phyloP scores from a whole-genome alignment of 352 stramenopile genomes.

The Phytopythium kandeliae region DNA sequence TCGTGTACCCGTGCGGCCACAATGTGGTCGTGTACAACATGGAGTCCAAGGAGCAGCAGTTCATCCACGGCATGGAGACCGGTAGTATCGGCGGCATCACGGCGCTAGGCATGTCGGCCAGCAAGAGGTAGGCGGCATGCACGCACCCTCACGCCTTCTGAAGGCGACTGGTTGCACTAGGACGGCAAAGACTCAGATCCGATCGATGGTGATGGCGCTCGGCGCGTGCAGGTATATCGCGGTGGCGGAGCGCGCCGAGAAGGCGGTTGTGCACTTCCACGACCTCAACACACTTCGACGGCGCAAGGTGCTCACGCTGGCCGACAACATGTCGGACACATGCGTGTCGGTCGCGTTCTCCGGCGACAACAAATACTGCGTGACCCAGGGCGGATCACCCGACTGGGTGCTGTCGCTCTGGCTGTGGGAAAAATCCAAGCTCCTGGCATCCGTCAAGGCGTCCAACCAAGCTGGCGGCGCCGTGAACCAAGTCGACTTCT shows the following conservation, averaged over 20 bases:
- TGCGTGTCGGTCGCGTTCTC: constrained; percentile 87
- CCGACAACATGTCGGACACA: constrained; percentile 73
- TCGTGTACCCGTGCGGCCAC: constrained; percentile 86
- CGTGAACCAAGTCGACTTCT: constrained; percentile 88
- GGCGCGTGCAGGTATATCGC: constrained; percentile 55
- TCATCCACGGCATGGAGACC: constrained; percentile 83
- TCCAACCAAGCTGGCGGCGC: constrained; percentile 58
- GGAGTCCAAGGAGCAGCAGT: constrained; percentile 88
- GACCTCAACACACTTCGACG: constrained; percentile 82
- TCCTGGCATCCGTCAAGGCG: constrained; percentile 69
- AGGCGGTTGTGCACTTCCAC: constrained; percentile 87
- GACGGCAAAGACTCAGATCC: no score
- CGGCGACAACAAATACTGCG: constrained; percentile 84
- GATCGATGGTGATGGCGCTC: not conserved
- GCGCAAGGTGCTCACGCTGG: constrained; percentile 78
- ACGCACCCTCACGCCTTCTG: no score
- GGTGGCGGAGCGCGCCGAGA: constrained; percentile 82
- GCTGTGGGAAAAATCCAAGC: constrained; percentile 91
- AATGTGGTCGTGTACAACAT: constrained; percentile 88
- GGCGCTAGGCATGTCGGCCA: constrained; percentile 73
- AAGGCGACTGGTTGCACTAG: no score
- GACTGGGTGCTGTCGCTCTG: constrained; percentile 91
- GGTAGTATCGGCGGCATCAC: constrained; percentile 75
- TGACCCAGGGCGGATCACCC: constrained; percentile 84
- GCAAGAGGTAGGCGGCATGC: constrained; percentile 37